These are phyloP conservation scores for Phylloporus arenicola DNA, from an alignment of 768 basidiomycete species.

Conservation along the genomic window DNA sequence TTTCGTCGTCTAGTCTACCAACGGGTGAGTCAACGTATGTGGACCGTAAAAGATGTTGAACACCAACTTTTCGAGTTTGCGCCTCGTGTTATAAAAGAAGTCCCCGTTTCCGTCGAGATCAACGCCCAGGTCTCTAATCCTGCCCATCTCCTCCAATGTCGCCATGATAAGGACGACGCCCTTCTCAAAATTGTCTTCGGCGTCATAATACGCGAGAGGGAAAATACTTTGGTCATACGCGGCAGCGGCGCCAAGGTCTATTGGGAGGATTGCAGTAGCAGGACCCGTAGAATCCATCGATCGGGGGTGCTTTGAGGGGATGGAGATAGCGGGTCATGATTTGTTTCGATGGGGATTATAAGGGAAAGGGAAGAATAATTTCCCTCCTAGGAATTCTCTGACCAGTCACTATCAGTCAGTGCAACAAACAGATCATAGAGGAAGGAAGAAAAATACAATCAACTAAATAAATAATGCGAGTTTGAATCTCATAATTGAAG, in stretches of 20 bases:
- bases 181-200: background rate
- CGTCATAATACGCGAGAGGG: conserved; percentile 4
- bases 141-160: conserved; percentile 5
- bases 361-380: background rate
- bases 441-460: background rate
- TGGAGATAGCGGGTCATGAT: background rate
- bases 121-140: background rate
- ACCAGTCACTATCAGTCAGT: too few species aligned
- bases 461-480: background rate
- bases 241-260: background rate
- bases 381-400: too few species aligned
- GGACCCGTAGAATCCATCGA: background rate
- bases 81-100: conserved; percentile 1
- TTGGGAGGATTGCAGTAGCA: background rate
- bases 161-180: background rate
- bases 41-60: too few species aligned
- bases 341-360: background rate
- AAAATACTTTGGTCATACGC: background rate
- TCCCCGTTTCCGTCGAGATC: background rate
- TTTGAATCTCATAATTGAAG: too few species aligned
- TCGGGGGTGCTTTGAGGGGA: background rate
- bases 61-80: background rate
- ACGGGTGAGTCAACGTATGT: too few species aligned
- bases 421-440: background rate
- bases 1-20: background rate